Base-by-base conservation (phyloP, 345 rosid genomes). In the Murraya koenigii region DNA sequence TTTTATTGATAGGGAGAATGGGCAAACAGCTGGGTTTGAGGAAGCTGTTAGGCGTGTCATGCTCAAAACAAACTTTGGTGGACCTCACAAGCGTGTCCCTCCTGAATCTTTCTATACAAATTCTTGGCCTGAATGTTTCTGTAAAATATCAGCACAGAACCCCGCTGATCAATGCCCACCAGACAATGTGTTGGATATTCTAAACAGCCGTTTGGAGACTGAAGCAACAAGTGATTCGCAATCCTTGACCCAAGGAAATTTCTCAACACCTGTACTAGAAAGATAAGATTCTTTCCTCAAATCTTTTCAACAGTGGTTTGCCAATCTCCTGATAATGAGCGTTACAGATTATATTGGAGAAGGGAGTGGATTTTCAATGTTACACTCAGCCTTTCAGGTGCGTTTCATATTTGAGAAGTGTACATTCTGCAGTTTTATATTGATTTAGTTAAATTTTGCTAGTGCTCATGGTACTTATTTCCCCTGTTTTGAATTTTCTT, bases 51-150 rank as follows among this genome's bases (percentile, higher is more conserved):
- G 97, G 81, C 93, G 79, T 56, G 92, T 88, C 78, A 97, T 97
- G 99, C 81, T 84, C 58, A 89, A 84, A 77, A 91, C 98, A 25
- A 97, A 86, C 89, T 94, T 97, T 79, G 99, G 99, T 28, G 94
- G 97, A 38, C 98, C 97, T 78, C 99, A 93, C 83, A 90, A 89
- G 78, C 91, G 98, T 61, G 77, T 88, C 73, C 63, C 97, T 56
- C 98, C 97, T 0, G 99, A 97, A 76, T 97, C 99, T n/a, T 93
- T 97, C 78, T 97, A 91, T 77, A 94, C 97, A 20, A 97, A 97
- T 80, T 94, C 99, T 78, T 97, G 99, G 98, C 98, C 98, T 5
- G 99, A 97, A 75, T 94, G 99, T 84, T 97, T 94, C 87, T 97
- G 98, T 83, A 91, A 91, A 83, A 78, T 81, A 66, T 87, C 89